Evolutionary conservation across 805 yeast species (phyloP).

Genomic region (Suhomyces xylopsoci): DNA sequence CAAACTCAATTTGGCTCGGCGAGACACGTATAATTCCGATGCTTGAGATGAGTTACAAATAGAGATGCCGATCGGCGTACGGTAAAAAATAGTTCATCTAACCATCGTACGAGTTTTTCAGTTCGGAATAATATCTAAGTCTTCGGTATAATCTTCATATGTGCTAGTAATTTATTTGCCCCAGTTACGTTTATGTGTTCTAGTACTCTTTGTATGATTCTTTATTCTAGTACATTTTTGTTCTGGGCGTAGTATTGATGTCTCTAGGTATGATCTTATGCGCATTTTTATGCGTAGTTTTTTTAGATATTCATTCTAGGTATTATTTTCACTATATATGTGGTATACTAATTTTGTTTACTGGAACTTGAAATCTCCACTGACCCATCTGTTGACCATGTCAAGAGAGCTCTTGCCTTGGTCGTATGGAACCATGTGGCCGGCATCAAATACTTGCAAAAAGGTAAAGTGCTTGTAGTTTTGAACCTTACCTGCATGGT

Average conservation of each 20-base stretch:
- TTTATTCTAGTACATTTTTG: too few relatives aligned
- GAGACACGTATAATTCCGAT: background rate
- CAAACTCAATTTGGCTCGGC: background rate
- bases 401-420: conserved; percentile 76
- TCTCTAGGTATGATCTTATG: too few relatives aligned
- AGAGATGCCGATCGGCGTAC: background rate
- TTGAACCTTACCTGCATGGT: conserved; percentile 65
- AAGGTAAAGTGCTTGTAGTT: conserved; percentile 71
- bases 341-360: background rate
- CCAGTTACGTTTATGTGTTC: too few relatives aligned
- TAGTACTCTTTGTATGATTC: too few relatives aligned
- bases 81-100: background rate
- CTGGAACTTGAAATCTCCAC: conserved; percentile 38
- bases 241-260: too few relatives aligned
- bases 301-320: too few relatives aligned
- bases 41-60: background rate
- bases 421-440: conserved; percentile 94
- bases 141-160: too few relatives aligned
- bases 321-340: background rate
- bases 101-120: background rate
- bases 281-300: too few relatives aligned
- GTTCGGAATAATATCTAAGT: too few relatives aligned
- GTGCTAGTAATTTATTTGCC: too few relatives aligned
- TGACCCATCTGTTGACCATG: conserved; percentile 83
- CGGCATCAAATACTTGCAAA: conserved; percentile 82